Base-by-base conservation (phyloP, 768 basidiomycete species). In the Pleurotus salmoneostramineus region DNA sequence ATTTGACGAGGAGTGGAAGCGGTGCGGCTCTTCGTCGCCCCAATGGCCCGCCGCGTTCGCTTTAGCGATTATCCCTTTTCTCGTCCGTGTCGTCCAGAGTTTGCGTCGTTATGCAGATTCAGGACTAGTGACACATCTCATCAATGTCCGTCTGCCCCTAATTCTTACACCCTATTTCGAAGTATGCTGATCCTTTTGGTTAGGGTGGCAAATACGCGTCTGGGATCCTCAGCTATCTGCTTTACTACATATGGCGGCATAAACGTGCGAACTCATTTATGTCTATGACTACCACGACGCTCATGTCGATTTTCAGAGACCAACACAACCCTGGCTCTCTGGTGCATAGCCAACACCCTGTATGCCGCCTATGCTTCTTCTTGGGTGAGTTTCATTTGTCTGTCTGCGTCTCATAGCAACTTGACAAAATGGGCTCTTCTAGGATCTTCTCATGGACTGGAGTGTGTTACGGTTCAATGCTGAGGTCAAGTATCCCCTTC, bases 401-500 rank as follows among this genome's bases (percentile, higher is more conserved):
- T 27, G 21, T 27, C 21, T 27, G 3, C 21, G 21, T 27, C 21
- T 27, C 21, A 27, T 27, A 27, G 21, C 21, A 27, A 27, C 21
- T 27, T 27, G 21, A 27, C 21, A 27, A 27, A 27, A 27, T 27
- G 21, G 21, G 21, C 14, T 21, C 11, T 54, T 51, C 1, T 61
- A 92, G 93, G 94, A 97, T 64, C 69, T 93, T 34, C 66, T 88
- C 7, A 90, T 95, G 84, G 96, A 98, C 69, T 98, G 96, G 96
- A 92, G 90, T 1, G 67, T 98, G 45, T 74, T 93, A 44, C 52
- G 52, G 10, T 43, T 55, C 52, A 78, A 83, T 57, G 76, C 79
- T 3, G 84, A 76, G 58, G 74, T 77, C 6, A 74, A 64, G 59
- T 76, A 89, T 61, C 81, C 74, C 15, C 73, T 91, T 42, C 78